phyloP scores from a whole-genome alignment of 2,329 filamentous ascomycete genomes.

The Colletotrichum costaricense region DNA sequence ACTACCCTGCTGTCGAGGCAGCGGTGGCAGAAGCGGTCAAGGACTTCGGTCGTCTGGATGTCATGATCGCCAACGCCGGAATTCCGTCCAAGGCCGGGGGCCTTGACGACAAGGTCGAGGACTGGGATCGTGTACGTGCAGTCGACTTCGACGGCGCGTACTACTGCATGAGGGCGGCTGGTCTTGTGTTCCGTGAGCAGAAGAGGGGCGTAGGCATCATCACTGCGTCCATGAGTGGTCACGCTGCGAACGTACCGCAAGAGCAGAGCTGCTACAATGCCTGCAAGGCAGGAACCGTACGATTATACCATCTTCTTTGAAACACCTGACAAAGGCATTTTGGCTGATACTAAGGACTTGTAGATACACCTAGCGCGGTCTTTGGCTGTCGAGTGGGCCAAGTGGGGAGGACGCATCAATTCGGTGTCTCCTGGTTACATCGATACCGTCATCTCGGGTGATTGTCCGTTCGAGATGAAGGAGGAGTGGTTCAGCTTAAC shows the following conservation, averaged over 20 bases:
- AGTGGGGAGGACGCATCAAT: slow-evolving; percentile 41
- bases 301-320: slow-evolving; percentile 50
- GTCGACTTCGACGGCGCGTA: slow-evolving; percentile 48
- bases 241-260: slow-evolving; percentile 61
- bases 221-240: slow-evolving; percentile 49
- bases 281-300: slow-evolving; percentile 73
- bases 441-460: slow-evolving; percentile 48
- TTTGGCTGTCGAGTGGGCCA: slow-evolving; percentile 45
- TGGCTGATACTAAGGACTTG: neutral
- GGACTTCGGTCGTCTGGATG: slow-evolving; percentile 50
- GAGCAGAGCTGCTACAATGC: slow-evolving; percentile 86
- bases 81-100: slow-evolving; percentile 46
- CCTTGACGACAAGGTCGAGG: slow-evolving; percentile 43
- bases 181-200: slow-evolving; percentile 46
- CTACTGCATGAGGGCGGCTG: slow-evolving; percentile 47
- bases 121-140: slow-evolving; percentile 44
- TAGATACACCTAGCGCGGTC: slow-evolving; percentile 46
- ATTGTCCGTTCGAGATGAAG: slow-evolving; percentile 47
- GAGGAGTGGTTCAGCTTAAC: slow-evolving; percentile 47
- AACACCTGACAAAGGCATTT: neutral
- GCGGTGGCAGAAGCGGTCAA: slow-evolving; percentile 42
- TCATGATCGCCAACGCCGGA: slow-evolving; percentile 49
- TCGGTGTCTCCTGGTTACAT: slow-evolving; percentile 50
- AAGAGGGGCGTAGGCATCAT: slow-evolving; percentile 48
- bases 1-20: slow-evolving; percentile 42